These are phyloP conservation scores for Penicillium subrubescens DNA, from an alignment of 495 filamentous ascomycete species.

Conservation along the genomic window DNA sequence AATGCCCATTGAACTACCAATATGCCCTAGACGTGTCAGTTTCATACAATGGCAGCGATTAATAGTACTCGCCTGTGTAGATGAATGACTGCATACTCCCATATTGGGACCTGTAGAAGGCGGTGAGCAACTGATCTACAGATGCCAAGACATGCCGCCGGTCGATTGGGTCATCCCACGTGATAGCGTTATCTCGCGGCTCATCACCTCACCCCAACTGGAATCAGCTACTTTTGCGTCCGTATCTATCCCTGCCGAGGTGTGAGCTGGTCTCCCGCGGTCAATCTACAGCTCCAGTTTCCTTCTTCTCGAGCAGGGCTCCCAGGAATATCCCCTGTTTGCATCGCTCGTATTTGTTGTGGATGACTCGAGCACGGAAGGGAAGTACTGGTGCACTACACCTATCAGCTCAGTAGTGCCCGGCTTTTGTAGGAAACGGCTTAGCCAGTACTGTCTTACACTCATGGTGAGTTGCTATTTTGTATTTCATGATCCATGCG, in stretches of 20 bases:
- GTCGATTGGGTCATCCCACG: neutral
- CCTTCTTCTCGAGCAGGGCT: neutral
- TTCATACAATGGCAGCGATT: too few species aligned
- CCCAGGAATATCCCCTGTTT: too few species aligned
- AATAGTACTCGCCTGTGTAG: too few species aligned
- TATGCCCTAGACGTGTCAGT: too few species aligned
- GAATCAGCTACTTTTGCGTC: neutral
- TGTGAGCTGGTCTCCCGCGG: slow-evolving; percentile 2
- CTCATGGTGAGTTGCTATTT: neutral
- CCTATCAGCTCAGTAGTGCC: neutral
- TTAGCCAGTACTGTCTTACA: neutral
- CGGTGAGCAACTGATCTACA: neutral
- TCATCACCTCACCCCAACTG: neutral
- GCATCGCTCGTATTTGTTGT: neutral
- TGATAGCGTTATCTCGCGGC: slow-evolving; percentile 4
- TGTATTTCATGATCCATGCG: neutral
- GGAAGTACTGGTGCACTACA: neutral
- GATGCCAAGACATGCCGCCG: neutral
- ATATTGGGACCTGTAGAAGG: neutral
- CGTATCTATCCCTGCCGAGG: neutral
- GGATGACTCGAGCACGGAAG: neutral
- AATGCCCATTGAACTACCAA: too few species aligned
- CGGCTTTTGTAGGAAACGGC: neutral
- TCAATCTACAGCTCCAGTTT: neutral
- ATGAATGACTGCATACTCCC: neutral